These are phyloP conservation scores for Apiospora phragmitis DNA, from an alignment of 2,329 filamentous ascomycete genomes.

Conservation along the genomic window DNA sequence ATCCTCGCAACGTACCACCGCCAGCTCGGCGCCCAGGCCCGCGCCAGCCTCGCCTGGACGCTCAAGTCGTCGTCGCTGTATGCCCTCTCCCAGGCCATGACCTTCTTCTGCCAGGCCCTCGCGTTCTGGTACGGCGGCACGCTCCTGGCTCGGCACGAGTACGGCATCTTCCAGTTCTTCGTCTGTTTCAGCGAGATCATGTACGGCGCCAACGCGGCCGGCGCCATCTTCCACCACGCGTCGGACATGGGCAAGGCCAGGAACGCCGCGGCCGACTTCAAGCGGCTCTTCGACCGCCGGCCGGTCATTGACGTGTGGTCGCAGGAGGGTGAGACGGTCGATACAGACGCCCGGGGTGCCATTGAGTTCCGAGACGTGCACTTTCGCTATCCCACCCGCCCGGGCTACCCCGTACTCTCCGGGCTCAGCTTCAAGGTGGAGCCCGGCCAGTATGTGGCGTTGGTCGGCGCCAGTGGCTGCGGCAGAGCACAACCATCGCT, in stretches of 20 bases:
- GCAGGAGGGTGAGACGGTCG: background rate
- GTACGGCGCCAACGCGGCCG: conserved; percentile 89
- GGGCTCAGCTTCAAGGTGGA: conserved; percentile 67
- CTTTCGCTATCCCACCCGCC: background rate
- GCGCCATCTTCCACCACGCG: conserved; percentile 84
- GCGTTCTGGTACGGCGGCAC: conserved; percentile 92
- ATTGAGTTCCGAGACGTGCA: background rate
- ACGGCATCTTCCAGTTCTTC: conserved; percentile 85
- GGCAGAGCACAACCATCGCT: conserved; percentile 89
- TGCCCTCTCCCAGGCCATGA: conserved; percentile 78
- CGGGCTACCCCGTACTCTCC: background rate
- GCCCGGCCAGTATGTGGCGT: conserved; percentile 79
- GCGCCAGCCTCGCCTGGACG: conserved; percentile 55
- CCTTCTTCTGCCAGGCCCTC: conserved; percentile 80
- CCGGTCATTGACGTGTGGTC: background rate
- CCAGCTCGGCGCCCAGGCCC: background rate
- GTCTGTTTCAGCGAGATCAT: conserved; percentile 84
- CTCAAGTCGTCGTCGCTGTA: conserved; percentile 77
- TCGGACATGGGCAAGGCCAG: conserved; percentile 68
- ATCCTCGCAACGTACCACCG: background rate
- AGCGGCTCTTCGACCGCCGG: background rate
- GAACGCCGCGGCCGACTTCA: conserved; percentile 41
- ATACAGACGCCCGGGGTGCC: background rate
- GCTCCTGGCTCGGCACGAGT: conserved; percentile 69
- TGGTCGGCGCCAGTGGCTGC: conserved; percentile 89